Evolutionary conservation across 2,329 filamentous ascomycete genomes (phyloP), one percentile per base, ranked within the genome.

Genomic region (Camillea tinctor): DNA sequence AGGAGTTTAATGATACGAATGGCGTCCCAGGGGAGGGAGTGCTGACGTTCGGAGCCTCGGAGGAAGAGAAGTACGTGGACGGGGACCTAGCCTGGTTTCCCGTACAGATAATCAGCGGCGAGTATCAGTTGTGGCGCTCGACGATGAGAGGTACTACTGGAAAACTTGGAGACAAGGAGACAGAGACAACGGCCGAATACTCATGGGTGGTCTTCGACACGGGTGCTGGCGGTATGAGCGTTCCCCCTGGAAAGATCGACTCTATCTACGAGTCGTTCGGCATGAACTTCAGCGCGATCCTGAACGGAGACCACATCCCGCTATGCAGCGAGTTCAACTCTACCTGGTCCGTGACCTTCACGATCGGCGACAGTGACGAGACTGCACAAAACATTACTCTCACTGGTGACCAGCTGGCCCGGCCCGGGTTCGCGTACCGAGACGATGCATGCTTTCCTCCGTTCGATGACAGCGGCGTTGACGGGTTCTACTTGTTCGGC

Each of bases 401-500:
- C 5, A 71, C 68, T 0, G 75, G 75, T 11, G 71, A 73, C 17
- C 66, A 73, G 66, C 64, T 77, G 1, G 66, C 66, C 17, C 17
- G 60, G 0, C 71, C 73, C 0, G 74, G 74, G 1, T 76, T 75
- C 57, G 73, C 74, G 2, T 60, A 71, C 56, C 57, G 70, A 19
- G 68, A 69, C 0, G 73, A 74, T 48, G 71, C 68, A 4, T 77
- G 74, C 72, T 74, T 69, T 69, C 74, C 74, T 13, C 75, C 75
- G 0, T 72, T 77, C 8, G 66, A 74, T 8, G 54, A 64, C 20
- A 65, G 68, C 17, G 67, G 64, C 0, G 6, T 21, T 17, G 53
- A 60, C 4, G 67, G 64, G 4, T 70, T 73, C 52, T 68, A 68
- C n/a, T 65, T 76, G 8, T 57, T 77, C 13, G 75, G 75, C 0